Conservation (phyloP, 495 filamentous ascomycete species). For the Annulohypoxylon maeteangense region DNA sequence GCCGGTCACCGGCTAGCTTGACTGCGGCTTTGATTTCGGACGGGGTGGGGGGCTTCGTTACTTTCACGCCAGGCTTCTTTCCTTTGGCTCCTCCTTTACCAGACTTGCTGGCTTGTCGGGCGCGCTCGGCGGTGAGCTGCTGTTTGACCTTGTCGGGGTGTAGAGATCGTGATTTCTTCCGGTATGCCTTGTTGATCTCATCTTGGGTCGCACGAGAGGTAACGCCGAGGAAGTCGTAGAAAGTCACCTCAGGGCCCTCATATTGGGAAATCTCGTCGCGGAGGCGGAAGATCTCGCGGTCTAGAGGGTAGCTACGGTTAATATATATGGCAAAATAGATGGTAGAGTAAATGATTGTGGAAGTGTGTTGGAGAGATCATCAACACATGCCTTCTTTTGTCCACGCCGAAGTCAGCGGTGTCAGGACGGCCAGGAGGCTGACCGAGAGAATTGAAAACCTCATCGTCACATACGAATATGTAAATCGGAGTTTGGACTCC, state of each 20-base stretch:
- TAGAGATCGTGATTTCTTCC: conserved; percentile 80
- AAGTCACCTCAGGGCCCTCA: conserved; percentile 85
- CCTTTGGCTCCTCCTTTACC: conserved; percentile 55
- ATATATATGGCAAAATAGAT: conserved; percentile 9
- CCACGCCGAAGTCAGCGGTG: conserved; percentile 77
- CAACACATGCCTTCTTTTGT: conserved; percentile 77
- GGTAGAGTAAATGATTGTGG: neutral
- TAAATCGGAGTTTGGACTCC: conserved; percentile 50
- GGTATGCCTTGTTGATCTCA: conserved; percentile 92
- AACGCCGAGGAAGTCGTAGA: conserved; percentile 94
- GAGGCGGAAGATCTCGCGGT: conserved; percentile 97
- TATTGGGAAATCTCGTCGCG: conserved; percentile 80
- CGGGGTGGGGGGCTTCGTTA: conserved; percentile 75
- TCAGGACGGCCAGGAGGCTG: conserved; percentile 66
- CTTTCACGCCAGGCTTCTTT: conserved; percentile 69
- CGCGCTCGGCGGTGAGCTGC: conserved; percentile 76
- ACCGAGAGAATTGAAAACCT: conserved; percentile 62
- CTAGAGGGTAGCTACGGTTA: conserved; percentile 56
- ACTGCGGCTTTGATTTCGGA: conserved; percentile 76
- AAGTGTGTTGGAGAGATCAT: neutral
- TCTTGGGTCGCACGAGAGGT: conserved; percentile 77
- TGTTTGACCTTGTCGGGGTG: conserved; percentile 97
- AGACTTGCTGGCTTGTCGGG: conserved; percentile 63
- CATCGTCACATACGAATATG: conserved; percentile 60
- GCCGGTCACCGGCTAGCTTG: conserved; percentile 81